Conservation (phyloP, 768 basidiomycete species). For the Leccinellum luteum region DNA sequence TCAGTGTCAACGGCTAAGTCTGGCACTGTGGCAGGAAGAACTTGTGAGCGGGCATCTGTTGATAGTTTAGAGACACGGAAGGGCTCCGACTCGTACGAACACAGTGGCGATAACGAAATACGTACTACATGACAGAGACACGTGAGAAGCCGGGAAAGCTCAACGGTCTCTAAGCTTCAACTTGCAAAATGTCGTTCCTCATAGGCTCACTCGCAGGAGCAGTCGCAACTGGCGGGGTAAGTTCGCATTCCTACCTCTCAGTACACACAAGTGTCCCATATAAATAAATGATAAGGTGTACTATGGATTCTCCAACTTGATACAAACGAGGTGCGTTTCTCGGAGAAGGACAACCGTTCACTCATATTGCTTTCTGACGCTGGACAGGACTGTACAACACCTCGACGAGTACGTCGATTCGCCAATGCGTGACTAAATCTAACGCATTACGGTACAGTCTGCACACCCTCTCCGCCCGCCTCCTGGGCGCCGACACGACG, state of each 20-base stretch:
- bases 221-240: constrained; percentile 57
- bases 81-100: too few relatives aligned
- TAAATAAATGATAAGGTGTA: constrained; percentile 48
- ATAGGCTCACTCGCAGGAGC: constrained; percentile 69
- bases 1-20: too few relatives aligned
- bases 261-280: background rate
- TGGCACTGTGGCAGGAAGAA: too few relatives aligned
- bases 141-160: background rate
- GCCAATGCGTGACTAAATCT: background rate
- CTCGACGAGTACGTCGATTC: constrained; percentile 44
- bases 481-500: constrained; percentile 46
- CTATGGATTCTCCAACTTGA: constrained; percentile 68
- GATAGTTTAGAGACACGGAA: too few relatives aligned
- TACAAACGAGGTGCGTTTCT: constrained; percentile 49
- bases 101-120: too few relatives aligned
- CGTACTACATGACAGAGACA: background rate
- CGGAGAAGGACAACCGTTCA: too few relatives aligned
- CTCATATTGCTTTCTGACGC: background rate
- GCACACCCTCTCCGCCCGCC: constrained; percentile 47
- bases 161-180: too few relatives aligned
- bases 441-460: constrained; percentile 29
- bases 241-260: constrained; percentile 2
- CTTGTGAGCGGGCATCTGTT: too few relatives aligned
- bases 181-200: constrained; percentile 50
- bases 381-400: constrained; percentile 51